phyloP scores from a whole-genome alignment of 1,284 basidiomycete species.

The Pseudozyma sp. region DNA sequence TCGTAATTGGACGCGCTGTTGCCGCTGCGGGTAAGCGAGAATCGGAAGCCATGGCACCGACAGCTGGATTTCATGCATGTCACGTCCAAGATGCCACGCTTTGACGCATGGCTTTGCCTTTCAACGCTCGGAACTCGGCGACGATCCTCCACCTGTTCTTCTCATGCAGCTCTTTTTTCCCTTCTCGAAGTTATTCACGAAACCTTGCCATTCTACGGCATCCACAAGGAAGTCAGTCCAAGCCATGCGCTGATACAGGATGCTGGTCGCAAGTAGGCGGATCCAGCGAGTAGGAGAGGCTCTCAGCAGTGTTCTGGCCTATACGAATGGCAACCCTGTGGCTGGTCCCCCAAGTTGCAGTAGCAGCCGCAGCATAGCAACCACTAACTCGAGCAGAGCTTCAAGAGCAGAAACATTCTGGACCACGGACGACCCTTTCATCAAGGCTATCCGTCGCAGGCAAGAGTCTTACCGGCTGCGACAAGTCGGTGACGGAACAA shows the following conservation, averaged over 20 bases:
- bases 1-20: not conserved
- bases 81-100: not conserved
- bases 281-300: no score
- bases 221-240: no score
- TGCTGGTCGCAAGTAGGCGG: no score
- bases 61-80: not conserved
- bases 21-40: not conserved
- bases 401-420: conserved; percentile 13
- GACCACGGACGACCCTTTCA: conserved; percentile 21
- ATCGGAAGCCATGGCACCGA: conserved; percentile 26
- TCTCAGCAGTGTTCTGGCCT: no score
- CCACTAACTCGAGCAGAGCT: not conserved
- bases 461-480: conserved; percentile 33
- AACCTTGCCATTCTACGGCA: no score
- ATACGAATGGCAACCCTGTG: not conserved
- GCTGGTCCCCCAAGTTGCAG: not conserved
- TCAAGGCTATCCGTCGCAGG: conserved; percentile 17
- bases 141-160: not conserved
- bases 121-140: conserved; percentile 13
- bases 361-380: not conserved
- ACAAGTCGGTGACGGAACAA: not conserved
- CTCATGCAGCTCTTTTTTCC: conserved; percentile 7
- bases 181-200: no score
- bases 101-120: not conserved
- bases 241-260: no score